Evolutionary conservation across 2,329 filamentous ascomycete species (phyloP).

Genomic region (Gaeumannomyces tritici): DNA sequence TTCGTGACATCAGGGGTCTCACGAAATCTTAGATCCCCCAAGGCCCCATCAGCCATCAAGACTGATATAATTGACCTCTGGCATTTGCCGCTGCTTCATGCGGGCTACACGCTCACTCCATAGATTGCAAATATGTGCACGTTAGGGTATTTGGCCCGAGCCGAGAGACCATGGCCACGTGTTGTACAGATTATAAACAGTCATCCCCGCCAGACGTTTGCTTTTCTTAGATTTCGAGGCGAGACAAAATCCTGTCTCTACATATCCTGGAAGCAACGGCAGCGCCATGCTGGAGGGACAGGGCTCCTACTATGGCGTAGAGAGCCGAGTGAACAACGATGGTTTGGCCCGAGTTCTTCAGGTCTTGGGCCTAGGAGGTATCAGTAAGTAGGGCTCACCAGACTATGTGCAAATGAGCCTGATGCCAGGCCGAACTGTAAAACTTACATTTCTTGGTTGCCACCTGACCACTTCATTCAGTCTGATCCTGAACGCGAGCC

Average conservation of each 20-base stretch:
- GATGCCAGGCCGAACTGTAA: not conserved
- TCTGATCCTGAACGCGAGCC: conserved; percentile 60
- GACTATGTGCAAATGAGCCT: not conserved
- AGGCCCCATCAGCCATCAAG: too few species aligned
- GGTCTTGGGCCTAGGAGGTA: conserved; percentile 45
- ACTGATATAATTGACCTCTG: too few species aligned
- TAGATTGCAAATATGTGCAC: not conserved
- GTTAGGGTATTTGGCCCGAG: not conserved
- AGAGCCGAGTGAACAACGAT: conserved; percentile 68
- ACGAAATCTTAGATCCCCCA: too few species aligned
- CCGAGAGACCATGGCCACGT: not conserved
- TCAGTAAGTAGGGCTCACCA: not conserved
- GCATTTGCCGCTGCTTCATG: not conserved
- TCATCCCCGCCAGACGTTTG: not conserved
- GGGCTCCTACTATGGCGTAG: conserved; percentile 78
- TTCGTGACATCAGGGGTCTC: too few species aligned
- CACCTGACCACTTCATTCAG: conserved; percentile 66
- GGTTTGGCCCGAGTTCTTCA: conserved; percentile 63
- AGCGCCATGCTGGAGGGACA: conserved; percentile 81
- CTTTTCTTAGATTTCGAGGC: not conserved
- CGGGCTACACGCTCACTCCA: not conserved
- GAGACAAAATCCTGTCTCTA: conserved; percentile 60
- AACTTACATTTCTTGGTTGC: conserved; percentile 71
- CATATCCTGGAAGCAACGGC: conserved; percentile 66
- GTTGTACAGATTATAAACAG: conserved; percentile 1